Evolutionary conservation across 2,329 filamentous ascomycete genomes (phyloP).

Genomic region (Neopestalotiopsis clavispora): DNA sequence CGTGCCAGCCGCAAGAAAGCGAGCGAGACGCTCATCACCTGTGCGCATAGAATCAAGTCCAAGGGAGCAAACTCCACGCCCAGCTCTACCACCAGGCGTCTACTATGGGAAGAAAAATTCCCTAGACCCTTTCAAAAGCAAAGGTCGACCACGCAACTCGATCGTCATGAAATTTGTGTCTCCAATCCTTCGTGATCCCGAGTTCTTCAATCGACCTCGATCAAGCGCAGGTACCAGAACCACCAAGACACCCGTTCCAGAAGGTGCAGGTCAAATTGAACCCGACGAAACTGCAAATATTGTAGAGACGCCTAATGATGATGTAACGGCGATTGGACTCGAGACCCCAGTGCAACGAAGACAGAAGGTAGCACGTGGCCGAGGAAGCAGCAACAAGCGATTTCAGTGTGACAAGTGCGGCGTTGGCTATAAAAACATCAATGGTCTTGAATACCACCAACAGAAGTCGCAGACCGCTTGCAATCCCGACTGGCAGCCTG

Average conservation of each 20-base stretch:
- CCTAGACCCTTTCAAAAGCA: conserved; percentile 30
- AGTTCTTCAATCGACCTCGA: conserved; percentile 20
- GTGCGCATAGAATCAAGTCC: neutral
- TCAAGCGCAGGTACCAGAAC: neutral
- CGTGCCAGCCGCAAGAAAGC: neutral
- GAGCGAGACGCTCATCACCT: neutral
- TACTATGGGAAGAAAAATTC: conserved; percentile 33
- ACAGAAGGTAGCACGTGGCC: neutral
- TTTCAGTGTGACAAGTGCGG: conserved; percentile 59
- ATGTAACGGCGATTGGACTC: neutral
- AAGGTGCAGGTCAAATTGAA: neutral
- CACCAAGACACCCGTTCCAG: neutral
- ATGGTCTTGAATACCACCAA: conserved; percentile 63
- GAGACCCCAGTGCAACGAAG: neutral
- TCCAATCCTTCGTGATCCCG: conserved; percentile 31
- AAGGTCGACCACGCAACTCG: conserved; percentile 35
- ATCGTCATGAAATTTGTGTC: conserved; percentile 34
- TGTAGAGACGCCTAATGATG: neutral
- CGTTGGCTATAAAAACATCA: conserved; percentile 60
- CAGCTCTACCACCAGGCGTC: conserved; percentile 25
- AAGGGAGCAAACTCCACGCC: neutral
- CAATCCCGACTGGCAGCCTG: conserved; percentile 51
- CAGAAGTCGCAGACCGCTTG: conserved; percentile 59
- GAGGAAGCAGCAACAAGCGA: conserved; percentile 25
- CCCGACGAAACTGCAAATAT: neutral